Percentiles rank a stretch among this genome's conserved stretches.
These are phyloP conservation scores for Cercophora newfieldiana DNA, from an alignment of 495 filamentous ascomycete genomes.

Conservation along the genomic window DNA sequence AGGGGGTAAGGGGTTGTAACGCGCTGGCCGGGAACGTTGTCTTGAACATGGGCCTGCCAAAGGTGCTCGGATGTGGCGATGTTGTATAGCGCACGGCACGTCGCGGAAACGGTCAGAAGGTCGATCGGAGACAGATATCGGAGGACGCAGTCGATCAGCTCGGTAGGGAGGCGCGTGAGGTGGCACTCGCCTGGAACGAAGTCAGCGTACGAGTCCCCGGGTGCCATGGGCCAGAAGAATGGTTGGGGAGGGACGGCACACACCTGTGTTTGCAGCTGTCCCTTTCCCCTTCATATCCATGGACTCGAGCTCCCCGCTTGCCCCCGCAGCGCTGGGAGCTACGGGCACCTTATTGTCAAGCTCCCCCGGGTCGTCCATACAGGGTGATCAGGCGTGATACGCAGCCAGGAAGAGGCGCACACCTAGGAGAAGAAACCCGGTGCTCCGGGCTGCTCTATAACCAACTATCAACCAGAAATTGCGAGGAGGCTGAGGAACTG, in stretches of 20 bases:
- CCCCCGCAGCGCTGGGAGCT: not conserved
- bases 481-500: not conserved
- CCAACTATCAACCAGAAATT: not conserved
- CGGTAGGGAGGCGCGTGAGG: constrained; percentile 57
- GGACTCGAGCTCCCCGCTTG: too few relatives aligned
- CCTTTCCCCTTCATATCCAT: not conserved
- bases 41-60: constrained; percentile 64
- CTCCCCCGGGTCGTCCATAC: not conserved
- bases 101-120: constrained; percentile 53
- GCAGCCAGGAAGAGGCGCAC: not conserved
- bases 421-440: not conserved
- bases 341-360: not conserved
- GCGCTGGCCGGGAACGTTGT: constrained; percentile 56
- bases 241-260: not conserved
- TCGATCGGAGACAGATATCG: constrained; percentile 59
- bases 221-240: not conserved
- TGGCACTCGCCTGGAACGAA: constrained; percentile 4
- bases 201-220: not conserved
- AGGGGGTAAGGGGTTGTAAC: constrained; percentile 59
- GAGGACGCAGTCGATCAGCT: constrained; percentile 63
- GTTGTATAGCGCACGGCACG: constrained; percentile 55
- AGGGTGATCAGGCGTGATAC: not conserved
- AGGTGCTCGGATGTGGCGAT: constrained; percentile 57
- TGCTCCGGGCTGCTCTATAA: not conserved
- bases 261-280: not conserved